Evolutionary conservation across 805 yeast genomes (phyloP).

Genomic region (Metschnikowia vanudenii): DNA sequence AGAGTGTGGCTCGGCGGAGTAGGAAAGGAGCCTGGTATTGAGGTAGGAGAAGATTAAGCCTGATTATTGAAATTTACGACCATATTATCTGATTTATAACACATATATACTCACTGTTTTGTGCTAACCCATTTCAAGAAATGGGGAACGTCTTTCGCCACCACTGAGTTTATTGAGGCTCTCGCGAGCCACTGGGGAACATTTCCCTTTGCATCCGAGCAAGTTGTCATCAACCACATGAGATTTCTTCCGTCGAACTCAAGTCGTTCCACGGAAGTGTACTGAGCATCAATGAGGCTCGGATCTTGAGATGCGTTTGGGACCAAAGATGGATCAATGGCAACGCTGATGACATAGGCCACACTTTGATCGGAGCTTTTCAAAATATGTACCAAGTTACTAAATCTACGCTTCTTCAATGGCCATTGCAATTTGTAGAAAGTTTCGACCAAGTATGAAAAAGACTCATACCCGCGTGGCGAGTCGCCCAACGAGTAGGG

Average conservation of each 20-base stretch:
- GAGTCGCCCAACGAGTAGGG: constrained; percentile 18
- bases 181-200: constrained; percentile 38
- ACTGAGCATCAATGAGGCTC: constrained; percentile 29
- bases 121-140: constrained; percentile 31
- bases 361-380: constrained; percentile 17
- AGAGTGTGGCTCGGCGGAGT: constrained; percentile 39
- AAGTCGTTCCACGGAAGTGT: constrained; percentile 38
- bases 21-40: constrained; percentile 3
- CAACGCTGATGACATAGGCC: constrained; percentile 34
- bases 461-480: constrained; percentile 16
- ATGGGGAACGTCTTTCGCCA: constrained; percentile 42
- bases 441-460: constrained; percentile 32
- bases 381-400: constrained; percentile 35
- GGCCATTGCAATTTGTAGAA: constrained; percentile 39
- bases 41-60: not conserved
- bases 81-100: no score
- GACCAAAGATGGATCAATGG: constrained; percentile 31
- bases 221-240: constrained; percentile 41
- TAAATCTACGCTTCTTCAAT: constrained; percentile 33
- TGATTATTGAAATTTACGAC: no score
- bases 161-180: constrained; percentile 30
- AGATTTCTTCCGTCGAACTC: constrained; percentile 22
- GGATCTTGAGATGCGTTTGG: constrained; percentile 12
- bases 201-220: constrained; percentile 39
- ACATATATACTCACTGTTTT: not conserved